Evolutionary conservation across 78 protist genomes (phyloP), one percentile per base, ranked within the genome.

Genomic region (Dictyostelium brefeldianum): DNA sequence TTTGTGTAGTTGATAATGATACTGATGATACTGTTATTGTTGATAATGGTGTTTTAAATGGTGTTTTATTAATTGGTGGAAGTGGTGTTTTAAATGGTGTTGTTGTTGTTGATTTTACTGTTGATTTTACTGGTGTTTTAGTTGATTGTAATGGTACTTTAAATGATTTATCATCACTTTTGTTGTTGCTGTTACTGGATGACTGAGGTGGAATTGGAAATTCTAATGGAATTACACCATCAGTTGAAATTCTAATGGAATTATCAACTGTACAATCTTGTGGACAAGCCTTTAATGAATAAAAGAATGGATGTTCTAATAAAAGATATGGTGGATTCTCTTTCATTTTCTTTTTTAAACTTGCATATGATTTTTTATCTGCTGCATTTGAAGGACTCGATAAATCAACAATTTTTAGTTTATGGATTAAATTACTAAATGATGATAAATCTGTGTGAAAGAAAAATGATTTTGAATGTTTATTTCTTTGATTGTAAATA

Each of bases 221-320:
- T 78, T 78, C 71, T 78, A 12, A 9, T 5, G 83, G 83, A 14
- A 85, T 75, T 14, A 75, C 17, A 29, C 92, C 92, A 85, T 85
- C 74, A 8, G 83, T 41, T 22, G 83, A 71, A 14, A 85, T 36
- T 48, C 83, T 25, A 59, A 85, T 85, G 1, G 82, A 71, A 18
- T 85, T 85, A 5, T 41, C 22, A 20, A n/a, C 20, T 1, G 57
- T 57, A 11, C 57, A 43, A 59, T 85, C 92, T 2, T 7, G 7
- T 20, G 92, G 92, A 14, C 43, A n/a, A 14, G 10, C 9, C 20
- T 18, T 43, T 6, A 85, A 22, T 14, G 92, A 85, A 14, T 59
- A 27, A 75, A 85, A 85, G 83, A 85, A 85, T 5, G 77, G 74
- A 46, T 85, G 92, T 5, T 78, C 67, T 6, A 85, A 31, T 22